Percentiles rank a stretch among this genome's conserved stretches.
These are phyloP conservation scores for Penicillium malachiteum DNA, from an alignment of 495 filamentous ascomycete species.

Conservation along the genomic window DNA sequence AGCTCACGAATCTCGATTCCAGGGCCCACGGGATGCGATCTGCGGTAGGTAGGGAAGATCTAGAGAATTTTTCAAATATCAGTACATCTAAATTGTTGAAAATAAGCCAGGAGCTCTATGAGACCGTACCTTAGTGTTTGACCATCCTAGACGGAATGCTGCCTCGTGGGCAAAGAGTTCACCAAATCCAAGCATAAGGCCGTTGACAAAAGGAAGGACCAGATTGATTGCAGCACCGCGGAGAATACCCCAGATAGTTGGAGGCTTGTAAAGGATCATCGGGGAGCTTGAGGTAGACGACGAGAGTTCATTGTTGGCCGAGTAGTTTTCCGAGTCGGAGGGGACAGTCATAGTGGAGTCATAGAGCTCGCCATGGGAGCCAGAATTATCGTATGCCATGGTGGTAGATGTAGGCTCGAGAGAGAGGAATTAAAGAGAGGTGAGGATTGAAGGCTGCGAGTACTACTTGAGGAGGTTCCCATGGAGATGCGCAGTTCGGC, in stretches of 20 bases:
- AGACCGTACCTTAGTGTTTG: conserved; percentile 76
- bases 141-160: conserved; percentile 90
- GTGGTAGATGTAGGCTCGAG: neutral
- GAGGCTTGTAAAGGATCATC: conserved; percentile 84
- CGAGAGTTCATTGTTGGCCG: conserved; percentile 61
- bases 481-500: neutral
- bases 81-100: neutral
- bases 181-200: conserved; percentile 96
- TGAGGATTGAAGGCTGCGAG: neutral
- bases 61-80: conserved; percentile 24
- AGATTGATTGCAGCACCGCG: conserved; percentile 94
- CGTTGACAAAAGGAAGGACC: conserved; percentile 92
- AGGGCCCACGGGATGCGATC: conserved; percentile 58
- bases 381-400: conserved; percentile 49
- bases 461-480: neutral
- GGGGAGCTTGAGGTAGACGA: conserved; percentile 69
- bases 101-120: neutral
- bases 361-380: conserved; percentile 60
- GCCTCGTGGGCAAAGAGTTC: conserved; percentile 95
- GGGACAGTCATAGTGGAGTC: conserved; percentile 82
- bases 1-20: conserved; percentile 62
- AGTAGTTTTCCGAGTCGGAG: conserved; percentile 89
- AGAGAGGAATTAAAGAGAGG: neutral
- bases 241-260: conserved; percentile 78
- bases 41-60: conserved; percentile 66